A percentile compares a stretch with the other conserved stretches of the same genome.
Conservation (phyloP, 352 stramenopile genomes). For the Phytophthora quininea region DNA sequence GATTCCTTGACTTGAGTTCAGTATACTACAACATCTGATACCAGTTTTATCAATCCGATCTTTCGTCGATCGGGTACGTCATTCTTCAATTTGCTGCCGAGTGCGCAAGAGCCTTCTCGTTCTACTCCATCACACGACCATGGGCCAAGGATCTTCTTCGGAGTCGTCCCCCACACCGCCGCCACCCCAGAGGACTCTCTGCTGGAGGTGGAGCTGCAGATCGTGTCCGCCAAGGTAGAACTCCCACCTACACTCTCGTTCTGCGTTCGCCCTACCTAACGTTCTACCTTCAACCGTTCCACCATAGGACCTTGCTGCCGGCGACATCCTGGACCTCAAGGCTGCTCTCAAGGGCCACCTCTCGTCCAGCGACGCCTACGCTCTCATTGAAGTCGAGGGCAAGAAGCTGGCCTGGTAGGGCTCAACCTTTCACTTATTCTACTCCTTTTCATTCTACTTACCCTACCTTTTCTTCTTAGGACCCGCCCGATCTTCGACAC, state of each 20-base stretch:
- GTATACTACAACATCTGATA: not conserved
- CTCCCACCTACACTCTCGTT: not conserved
- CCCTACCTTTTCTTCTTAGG: not conserved
- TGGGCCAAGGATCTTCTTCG: constrained; percentile 37
- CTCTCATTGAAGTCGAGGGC: constrained; percentile 39
- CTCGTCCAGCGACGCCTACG: constrained; percentile 45
- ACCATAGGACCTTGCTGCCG: constrained; percentile 27
- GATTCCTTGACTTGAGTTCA: not conserved
- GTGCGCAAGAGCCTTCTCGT: not conserved
- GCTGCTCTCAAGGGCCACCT: constrained; percentile 34
- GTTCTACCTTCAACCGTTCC: not conserved
- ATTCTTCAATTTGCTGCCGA: not conserved
- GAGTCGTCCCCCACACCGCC: constrained; percentile 19
- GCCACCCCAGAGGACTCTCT: constrained; percentile 17
- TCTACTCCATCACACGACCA: constrained; percentile 1
- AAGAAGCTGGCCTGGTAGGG: constrained; percentile 31
- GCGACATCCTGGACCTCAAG: constrained; percentile 40
- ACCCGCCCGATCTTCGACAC: constrained; percentile 38
- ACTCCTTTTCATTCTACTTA: too few relatives aligned
- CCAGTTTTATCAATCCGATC: not conserved
- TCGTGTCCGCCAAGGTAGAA: constrained; percentile 36
- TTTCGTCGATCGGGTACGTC: not conserved
- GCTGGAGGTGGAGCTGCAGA: constrained; percentile 42
- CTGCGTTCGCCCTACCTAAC: not conserved
- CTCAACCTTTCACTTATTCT: too few relatives aligned